These are phyloP conservation scores for Chalara sp. DNA, from an alignment of 2,329 filamentous ascomycete species.

Conservation along the genomic window DNA sequence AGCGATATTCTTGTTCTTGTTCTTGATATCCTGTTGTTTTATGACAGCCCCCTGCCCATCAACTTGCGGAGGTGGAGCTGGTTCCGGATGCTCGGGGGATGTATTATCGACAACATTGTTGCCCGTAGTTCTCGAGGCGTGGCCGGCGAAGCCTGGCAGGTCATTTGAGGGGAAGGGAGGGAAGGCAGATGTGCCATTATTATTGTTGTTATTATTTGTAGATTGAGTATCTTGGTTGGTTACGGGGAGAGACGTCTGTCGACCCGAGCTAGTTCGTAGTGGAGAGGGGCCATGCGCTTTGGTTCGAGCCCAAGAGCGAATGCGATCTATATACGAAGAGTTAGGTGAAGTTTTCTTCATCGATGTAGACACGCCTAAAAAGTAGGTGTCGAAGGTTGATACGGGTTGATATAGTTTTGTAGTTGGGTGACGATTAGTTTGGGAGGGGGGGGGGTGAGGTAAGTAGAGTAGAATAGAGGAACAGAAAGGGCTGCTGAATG, in stretches of 20 bases:
- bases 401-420: not conserved
- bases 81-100: slow-evolving; percentile 29
- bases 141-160: slow-evolving; percentile 13
- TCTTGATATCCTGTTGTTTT: slow-evolving; percentile 26
- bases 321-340: slow-evolving; percentile 47
- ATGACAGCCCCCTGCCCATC: slow-evolving; percentile 52
- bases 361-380: slow-evolving; percentile 32
- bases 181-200: slow-evolving; percentile 15
- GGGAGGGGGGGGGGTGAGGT: no score
- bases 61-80: slow-evolving; percentile 41
- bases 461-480: no score
- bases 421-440: not conserved
- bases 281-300: slow-evolving; percentile 45
- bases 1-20: slow-evolving; percentile 23
- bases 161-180: slow-evolving; percentile 18
- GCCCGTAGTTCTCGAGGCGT: slow-evolving; percentile 21
- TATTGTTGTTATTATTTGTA: slow-evolving; percentile 10
- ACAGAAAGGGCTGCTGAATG: no score
- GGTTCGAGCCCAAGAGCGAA: slow-evolving; percentile 47
- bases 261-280: slow-evolving; percentile 30
- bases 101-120: slow-evolving; percentile 29
- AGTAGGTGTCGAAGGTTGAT: not conserved
- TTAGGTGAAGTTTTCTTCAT: slow-evolving; percentile 55
- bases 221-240: slow-evolving; percentile 23
- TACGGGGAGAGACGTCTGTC: slow-evolving; percentile 31